phyloP scores from a whole-genome alignment of 2,329 filamentous ascomycete species.

The Thielaviopsis euricoi region DNA sequence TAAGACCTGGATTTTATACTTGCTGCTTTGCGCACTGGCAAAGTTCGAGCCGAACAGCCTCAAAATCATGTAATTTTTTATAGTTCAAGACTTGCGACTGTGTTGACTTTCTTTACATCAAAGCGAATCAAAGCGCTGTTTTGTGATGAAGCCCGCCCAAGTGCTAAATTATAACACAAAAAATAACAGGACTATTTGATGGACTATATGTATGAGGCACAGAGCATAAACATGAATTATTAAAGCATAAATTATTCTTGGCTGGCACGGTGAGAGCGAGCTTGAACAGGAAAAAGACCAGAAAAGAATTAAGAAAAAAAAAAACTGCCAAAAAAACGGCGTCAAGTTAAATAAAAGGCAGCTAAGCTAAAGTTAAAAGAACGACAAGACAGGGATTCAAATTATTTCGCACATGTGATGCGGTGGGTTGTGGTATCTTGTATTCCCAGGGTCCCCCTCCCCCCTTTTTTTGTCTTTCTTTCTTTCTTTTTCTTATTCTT shows the following conservation, averaged over 20 bases:
- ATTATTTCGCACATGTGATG: neutral
- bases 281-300: neutral
- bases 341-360: neutral
- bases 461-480: neutral
- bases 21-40: too few species aligned
- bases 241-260: neutral
- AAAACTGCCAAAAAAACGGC: too few species aligned
- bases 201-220: neutral
- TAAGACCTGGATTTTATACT: too few species aligned
- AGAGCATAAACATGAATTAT: neutral
- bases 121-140: too few species aligned
- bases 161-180: too few species aligned
- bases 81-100: neutral
- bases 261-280: neutral
- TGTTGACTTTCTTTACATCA: too few species aligned
- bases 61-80: neutral
- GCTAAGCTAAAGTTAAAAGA: neutral
- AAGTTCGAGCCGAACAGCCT: too few species aligned
- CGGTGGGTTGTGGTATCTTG: neutral
- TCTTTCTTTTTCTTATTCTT: neutral
- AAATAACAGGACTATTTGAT: too few species aligned
- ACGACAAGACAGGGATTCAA: neutral
- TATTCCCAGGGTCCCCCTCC: neutral
- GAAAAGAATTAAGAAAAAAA: neutral
- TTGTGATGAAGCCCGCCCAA: too few species aligned